Conservation (phyloP, 1,139 yeast genomes). For the Yamadazyma siamensis region DNA sequence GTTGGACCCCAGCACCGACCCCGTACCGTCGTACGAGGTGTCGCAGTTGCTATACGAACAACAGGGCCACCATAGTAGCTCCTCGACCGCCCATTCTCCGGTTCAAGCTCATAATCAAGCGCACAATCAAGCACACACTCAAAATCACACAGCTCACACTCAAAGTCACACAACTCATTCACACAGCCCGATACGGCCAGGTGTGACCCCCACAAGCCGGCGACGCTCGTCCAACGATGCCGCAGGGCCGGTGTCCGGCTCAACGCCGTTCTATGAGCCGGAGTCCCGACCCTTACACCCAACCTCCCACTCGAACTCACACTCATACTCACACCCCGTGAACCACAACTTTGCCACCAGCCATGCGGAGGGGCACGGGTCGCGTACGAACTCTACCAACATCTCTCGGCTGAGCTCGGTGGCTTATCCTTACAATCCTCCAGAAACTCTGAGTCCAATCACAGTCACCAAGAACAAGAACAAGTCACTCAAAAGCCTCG, state of each 20-base stretch:
- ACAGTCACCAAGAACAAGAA: conserved; percentile 7
- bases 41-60: conserved; percentile 36
- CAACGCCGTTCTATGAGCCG: too few relatives aligned
- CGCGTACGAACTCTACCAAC: conserved; percentile 8
- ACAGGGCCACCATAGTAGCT: conserved; percentile 1
- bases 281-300: too few relatives aligned
- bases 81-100: too few relatives aligned
- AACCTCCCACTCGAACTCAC: background rate
- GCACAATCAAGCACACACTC: background rate
- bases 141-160: background rate
- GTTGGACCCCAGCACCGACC: conserved; percentile 18
- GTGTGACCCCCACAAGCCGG: background rate
- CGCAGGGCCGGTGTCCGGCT: too few relatives aligned
- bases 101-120: too few relatives aligned
- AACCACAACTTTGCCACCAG: too few relatives aligned
- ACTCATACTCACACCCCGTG: background rate
- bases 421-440: conserved; percentile 9
- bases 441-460: conserved; percentile 1
- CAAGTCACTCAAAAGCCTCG: conserved; percentile 48
- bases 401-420: conserved; percentile 16
- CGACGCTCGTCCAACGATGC: too few relatives aligned
- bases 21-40: conserved; percentile 44
- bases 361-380: too few relatives aligned
- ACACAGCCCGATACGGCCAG: background rate
- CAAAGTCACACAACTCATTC: background rate